Conservation (phyloP, 768 basidiomycete species). For the Arthromyces matolae region DNA sequence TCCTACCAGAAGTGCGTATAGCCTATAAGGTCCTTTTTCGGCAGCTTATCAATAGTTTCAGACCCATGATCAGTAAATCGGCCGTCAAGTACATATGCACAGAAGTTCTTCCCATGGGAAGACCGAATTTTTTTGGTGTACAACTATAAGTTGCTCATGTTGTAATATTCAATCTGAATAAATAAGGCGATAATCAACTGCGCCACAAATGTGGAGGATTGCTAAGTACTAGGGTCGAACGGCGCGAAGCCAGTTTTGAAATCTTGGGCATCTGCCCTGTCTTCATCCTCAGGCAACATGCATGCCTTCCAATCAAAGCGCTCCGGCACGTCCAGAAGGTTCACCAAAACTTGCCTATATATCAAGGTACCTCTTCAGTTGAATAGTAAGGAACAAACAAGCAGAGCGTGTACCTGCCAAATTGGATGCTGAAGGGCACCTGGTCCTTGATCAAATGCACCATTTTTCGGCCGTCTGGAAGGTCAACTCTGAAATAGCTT, state of each 20-base stretch:
- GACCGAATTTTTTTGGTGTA: too few relatives aligned
- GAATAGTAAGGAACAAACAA: not conserved
- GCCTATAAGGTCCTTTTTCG: not conserved
- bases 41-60: not conserved
- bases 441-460: slow-evolving; percentile 81
- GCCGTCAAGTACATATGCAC: too few relatives aligned
- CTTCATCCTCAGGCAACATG: slow-evolving; percentile 76
- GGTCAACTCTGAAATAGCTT: slow-evolving; percentile 88
- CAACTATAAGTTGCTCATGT: too few relatives aligned
- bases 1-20: too few relatives aligned
- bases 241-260: slow-evolving; percentile 83
- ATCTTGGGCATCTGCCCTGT: slow-evolving; percentile 73
- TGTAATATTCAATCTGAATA: too few relatives aligned
- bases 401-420: slow-evolving; percentile 74
- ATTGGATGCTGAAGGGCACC: slow-evolving; percentile 84
- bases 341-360: slow-evolving; percentile 73
- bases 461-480: slow-evolving; percentile 82
- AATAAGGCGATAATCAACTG: not conserved
- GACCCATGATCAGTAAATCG: not conserved
- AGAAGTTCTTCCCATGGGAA: too few relatives aligned
- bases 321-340: slow-evolving; percentile 70
- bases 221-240: slow-evolving; percentile 52
- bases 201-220: too few relatives aligned
- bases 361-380: slow-evolving; percentile 2
- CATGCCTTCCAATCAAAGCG: slow-evolving; percentile 93